These are phyloP conservation scores for Pseudocercospora crystallina DNA, from an alignment of 2,329 filamentous ascomycete genomes.

Conservation along the genomic window DNA sequence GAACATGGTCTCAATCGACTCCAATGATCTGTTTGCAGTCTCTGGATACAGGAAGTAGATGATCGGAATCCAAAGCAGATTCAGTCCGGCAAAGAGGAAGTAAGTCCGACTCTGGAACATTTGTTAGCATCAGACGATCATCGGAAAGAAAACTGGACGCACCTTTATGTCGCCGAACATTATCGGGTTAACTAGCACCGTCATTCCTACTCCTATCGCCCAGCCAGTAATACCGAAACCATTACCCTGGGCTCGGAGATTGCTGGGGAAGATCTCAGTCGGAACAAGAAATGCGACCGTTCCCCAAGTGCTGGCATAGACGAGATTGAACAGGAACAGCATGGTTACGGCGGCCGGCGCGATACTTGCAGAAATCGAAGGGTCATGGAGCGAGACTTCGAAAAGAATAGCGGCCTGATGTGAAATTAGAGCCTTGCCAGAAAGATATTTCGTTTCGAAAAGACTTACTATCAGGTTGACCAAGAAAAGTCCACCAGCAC, in stretches of 20 bases:
- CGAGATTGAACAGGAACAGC: slow-evolving; percentile 53
- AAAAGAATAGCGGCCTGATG: slow-evolving; percentile 38
- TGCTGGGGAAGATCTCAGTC: slow-evolving; percentile 57
- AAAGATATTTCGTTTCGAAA: neutral
- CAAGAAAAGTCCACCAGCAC: slow-evolving; percentile 27
- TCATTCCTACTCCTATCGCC: slow-evolving; percentile 59
- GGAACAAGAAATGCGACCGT: slow-evolving; percentile 52
- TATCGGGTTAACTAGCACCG: slow-evolving; percentile 51
- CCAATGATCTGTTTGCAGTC: slow-evolving; percentile 36
- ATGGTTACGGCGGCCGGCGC: slow-evolving; percentile 50
- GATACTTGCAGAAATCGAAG: slow-evolving; percentile 38
- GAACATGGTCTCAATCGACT: slow-evolving; percentile 39
- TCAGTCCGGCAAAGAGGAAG: slow-evolving; percentile 54
- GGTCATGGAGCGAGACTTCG: slow-evolving; percentile 40
- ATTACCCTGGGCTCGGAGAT: slow-evolving; percentile 59
- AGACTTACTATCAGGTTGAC: slow-evolving; percentile 7
- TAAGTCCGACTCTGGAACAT: slow-evolving; percentile 45
- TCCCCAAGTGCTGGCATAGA: slow-evolving; percentile 54
- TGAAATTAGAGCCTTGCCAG: slow-evolving; percentile 13
- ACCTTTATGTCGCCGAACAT: slow-evolving; percentile 42
- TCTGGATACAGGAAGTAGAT: slow-evolving; percentile 20
- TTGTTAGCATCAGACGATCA: no score
- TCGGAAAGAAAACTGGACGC: no score
- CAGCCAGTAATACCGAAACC: slow-evolving; percentile 60
- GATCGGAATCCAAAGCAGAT: slow-evolving; percentile 50